Conservation (phyloP, 768 basidiomycete species). For the Lentinula raphanica region DNA sequence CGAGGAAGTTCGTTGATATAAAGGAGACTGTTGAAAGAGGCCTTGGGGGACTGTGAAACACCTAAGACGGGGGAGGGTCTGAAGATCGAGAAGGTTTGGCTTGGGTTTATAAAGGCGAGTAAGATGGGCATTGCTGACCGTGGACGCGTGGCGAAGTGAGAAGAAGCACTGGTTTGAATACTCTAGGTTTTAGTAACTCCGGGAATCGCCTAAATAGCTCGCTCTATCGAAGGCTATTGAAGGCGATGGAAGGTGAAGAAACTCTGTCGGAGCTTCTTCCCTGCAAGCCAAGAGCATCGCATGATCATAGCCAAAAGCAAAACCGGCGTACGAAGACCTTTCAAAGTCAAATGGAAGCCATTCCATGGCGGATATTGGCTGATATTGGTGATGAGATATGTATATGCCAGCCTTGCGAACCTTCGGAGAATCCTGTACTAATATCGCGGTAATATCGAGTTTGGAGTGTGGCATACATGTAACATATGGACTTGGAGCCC, state of each 20-base stretch:
- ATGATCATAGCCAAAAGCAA: background rate
- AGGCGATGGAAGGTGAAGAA: no score
- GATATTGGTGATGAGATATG: no score
- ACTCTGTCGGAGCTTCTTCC: background rate
- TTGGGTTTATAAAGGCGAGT: background rate
- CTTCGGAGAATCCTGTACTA: no score
- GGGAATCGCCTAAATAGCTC: background rate
- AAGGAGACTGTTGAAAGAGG: background rate
- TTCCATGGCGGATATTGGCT: background rate
- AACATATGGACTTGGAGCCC: no score
- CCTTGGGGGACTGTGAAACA: background rate
- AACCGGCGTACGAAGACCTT: background rate
- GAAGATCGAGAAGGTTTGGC: background rate
- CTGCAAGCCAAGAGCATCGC: background rate
- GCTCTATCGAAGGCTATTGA: background rate
- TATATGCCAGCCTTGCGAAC: no score
- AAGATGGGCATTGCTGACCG: background rate
- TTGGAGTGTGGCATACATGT: no score
- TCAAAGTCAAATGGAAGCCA: background rate
- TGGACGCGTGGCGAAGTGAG: background rate
- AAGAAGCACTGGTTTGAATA: background rate
- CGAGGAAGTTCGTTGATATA: background rate
- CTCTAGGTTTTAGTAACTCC: no score
- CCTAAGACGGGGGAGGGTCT: background rate
- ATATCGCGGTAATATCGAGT: no score